phyloP scores from a whole-genome alignment of 2,329 filamentous ascomycete genomes.

The Microdochium paspali region DNA sequence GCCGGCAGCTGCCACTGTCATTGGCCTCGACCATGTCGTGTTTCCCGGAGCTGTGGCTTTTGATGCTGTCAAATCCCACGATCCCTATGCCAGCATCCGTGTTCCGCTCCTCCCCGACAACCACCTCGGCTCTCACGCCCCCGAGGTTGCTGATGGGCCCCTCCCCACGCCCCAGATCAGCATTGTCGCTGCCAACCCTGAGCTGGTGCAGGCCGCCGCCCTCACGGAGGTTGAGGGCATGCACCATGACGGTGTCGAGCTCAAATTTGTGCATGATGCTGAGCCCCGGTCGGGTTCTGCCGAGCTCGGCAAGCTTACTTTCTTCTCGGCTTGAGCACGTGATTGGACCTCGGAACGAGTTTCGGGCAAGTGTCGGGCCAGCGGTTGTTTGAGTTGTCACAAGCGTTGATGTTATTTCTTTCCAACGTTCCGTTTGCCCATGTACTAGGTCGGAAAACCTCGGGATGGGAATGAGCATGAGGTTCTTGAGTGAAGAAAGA shows the following conservation, averaged over 20 bases:
- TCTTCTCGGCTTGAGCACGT: no score
- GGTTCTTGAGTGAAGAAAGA: no score
- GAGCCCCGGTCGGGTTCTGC: constrained; percentile 9
- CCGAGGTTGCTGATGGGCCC: constrained; percentile 32
- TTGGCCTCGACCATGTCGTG: constrained; percentile 39
- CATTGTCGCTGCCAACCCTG: constrained; percentile 48
- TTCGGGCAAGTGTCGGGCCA: no score
- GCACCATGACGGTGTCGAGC: constrained; percentile 43
- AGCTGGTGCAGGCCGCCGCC: constrained; percentile 36
- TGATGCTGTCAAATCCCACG: constrained; percentile 5
- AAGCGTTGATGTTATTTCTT: no score
- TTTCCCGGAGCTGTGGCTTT: constrained; percentile 34
- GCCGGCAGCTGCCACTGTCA: constrained; percentile 22
- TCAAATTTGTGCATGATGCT: constrained; percentile 39
- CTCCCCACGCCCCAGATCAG: constrained; percentile 34
- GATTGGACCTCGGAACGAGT: no score
- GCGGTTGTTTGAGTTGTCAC: no score
- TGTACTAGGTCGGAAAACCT: no score
- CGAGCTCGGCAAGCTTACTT: not conserved
- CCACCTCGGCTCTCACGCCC: constrained; percentile 29
- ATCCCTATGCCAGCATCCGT: constrained; percentile 27
- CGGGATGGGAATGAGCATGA: no score
- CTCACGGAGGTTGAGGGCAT: constrained; percentile 51
- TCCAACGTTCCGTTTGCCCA: not conserved
- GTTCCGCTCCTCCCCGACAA: constrained; percentile 54